Conservation (phyloP, 106 monocot genomes). For the Posidonia australis region DNA sequence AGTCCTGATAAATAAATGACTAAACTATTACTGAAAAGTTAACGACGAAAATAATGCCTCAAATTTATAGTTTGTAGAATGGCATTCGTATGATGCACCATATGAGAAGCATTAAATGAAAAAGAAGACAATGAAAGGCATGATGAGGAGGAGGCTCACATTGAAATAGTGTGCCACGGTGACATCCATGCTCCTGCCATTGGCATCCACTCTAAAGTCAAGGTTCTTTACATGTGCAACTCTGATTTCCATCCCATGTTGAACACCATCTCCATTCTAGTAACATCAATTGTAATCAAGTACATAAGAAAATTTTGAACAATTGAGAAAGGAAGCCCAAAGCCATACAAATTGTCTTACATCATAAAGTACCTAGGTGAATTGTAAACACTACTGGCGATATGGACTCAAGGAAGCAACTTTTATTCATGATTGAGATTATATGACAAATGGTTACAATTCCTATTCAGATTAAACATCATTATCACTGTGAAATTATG, state of each 20-base stretch:
- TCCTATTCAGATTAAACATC: no score
- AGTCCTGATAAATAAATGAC: slow-evolving; percentile 33
- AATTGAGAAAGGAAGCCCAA: not conserved
- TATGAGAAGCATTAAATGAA: slow-evolving; percentile 1
- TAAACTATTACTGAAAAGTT: not conserved
- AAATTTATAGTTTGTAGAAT: no score
- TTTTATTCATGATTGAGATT: no score
- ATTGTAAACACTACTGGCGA: no score
- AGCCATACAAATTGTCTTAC: not conserved
- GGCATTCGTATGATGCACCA: not conserved
- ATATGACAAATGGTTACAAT: no score
- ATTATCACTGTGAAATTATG: no score
- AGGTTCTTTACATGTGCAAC: slow-evolving; percentile 32
- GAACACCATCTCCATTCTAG: slow-evolving; percentile 44
- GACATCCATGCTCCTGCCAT: slow-evolving; percentile 43
- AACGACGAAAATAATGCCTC: no score
- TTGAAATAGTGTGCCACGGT: slow-evolving; percentile 60
- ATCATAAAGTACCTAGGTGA: no score
- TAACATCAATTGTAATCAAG: not conserved
- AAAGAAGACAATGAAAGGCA: not conserved
- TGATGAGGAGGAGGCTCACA: slow-evolving; percentile 18
- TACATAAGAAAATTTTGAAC: not conserved
- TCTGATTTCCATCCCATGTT: slow-evolving; percentile 44
- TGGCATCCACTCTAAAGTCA: slow-evolving; percentile 56
- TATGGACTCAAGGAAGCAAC: no score